A percentile compares a stretch with the other conserved stretches of the same genome.
These are phyloP conservation scores for Chytridiales sp. DNA, from an alignment of 371 early-diverging fungal species.

Conservation along the genomic window DNA sequence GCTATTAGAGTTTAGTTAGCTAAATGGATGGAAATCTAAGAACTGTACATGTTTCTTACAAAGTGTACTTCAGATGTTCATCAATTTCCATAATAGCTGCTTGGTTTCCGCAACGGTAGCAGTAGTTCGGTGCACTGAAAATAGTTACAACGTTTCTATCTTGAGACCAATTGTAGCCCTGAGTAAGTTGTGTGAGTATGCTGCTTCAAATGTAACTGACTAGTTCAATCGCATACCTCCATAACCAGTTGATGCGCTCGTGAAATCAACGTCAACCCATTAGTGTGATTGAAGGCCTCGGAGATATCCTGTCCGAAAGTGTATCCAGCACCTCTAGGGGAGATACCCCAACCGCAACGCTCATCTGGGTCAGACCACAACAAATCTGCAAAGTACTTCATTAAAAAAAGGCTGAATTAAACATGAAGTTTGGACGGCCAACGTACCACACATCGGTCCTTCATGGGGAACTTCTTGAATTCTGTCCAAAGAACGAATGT, in stretches of 20 bases:
- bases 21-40: constrained; percentile 3
- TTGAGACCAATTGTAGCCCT: constrained; percentile 97
- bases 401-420: constrained; percentile 6
- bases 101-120: constrained; percentile 76
- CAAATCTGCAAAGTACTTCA: constrained; percentile 57
- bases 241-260: constrained; percentile 91
- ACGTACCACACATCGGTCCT: constrained; percentile 88
- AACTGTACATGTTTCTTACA: constrained; percentile 57
- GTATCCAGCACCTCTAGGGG: constrained; percentile 99
- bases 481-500: constrained; percentile 94
- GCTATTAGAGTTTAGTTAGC: constrained; percentile 48
- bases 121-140: constrained; percentile 86
- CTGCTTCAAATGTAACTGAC: neutral
- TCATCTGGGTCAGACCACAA: constrained; percentile 93
- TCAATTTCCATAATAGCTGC: constrained; percentile 82
- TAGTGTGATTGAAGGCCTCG: constrained; percentile 95
- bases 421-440: neutral
- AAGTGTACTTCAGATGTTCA: constrained; percentile 91
- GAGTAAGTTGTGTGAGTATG: constrained; percentile 3
- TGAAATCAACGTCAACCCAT: constrained; percentile 95
- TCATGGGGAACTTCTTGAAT: constrained; percentile 99
- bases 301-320: constrained; percentile 96
- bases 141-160: constrained; percentile 98
- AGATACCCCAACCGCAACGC: constrained; percentile 97
- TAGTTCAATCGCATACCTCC: constrained; percentile 66